Percentiles rank a stretch among this genome's conserved stretches.
phyloP scores from a whole-genome alignment of 345 rosid genomes.

The Eucalyptus grandis region DNA sequence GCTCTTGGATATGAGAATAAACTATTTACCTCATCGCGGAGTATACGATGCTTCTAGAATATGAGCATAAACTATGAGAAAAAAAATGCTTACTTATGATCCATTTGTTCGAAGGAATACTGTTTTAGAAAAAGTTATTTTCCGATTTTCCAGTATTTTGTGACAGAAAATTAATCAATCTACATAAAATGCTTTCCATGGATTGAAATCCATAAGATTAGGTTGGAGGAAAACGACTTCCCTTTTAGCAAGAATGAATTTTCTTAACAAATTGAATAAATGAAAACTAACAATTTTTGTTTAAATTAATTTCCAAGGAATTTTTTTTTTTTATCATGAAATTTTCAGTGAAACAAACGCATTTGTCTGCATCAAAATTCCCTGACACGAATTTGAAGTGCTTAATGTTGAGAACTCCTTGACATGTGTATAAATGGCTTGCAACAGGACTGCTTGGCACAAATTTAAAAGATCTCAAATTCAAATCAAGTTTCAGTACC shows the following conservation, averaged over 20 bases:
- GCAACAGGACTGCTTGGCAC: background rate
- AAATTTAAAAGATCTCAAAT: background rate
- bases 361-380: rapidly evolving
- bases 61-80: background rate
- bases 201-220: too few relatives aligned
- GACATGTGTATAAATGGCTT: background rate
- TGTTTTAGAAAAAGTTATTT: too few relatives aligned
- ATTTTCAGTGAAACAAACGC: background rate
- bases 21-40: background rate
- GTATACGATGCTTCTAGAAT: background rate
- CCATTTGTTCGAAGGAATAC: rapidly evolving
- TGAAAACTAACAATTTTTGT: too few relatives aligned
- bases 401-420: background rate
- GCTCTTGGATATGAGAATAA: background rate
- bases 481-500: background rate
- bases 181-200: too few relatives aligned
- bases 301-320: too few relatives aligned
- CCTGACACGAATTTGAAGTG: too few relatives aligned
- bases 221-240: too few relatives aligned
- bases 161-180: too few relatives aligned
- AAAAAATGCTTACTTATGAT: background rate
- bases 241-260: background rate
- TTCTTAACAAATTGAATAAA: too few relatives aligned
- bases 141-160: background rate
- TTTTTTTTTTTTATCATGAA: too few relatives aligned